A percentile compares a stretch with the other conserved stretches of the same genome.
phyloP scores from a whole-genome alignment of 1,139 yeast species.

The Chernovozyma aurita region DNA sequence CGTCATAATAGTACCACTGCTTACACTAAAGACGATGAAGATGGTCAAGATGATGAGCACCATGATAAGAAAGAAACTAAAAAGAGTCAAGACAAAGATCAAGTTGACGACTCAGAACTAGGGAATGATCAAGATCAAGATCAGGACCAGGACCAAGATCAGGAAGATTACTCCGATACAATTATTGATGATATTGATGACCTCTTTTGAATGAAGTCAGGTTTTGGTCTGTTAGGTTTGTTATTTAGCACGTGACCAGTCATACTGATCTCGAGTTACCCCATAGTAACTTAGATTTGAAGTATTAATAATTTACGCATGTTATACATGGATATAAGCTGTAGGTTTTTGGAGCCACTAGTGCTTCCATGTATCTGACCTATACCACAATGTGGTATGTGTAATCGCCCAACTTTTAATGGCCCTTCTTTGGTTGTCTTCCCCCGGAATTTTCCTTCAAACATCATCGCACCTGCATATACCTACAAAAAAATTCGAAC shows the following conservation, averaged over 20 bases:
- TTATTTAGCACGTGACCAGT: too few relatives aligned
- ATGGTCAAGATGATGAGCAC: slow-evolving; percentile 24
- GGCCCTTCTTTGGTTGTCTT: slow-evolving; percentile 19
- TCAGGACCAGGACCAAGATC: slow-evolving; percentile 26
- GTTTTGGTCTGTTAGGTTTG: too few relatives aligned
- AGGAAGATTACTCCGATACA: slow-evolving; percentile 35
- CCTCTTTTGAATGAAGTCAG: slow-evolving; percentile 23
- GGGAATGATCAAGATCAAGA: slow-evolving; percentile 27
- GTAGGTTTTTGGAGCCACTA: too few relatives aligned
- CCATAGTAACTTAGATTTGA: too few relatives aligned
- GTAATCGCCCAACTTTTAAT: too few relatives aligned
- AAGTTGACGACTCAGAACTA: slow-evolving; percentile 16
- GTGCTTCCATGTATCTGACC: too few relatives aligned
- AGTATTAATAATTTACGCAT: too few relatives aligned
- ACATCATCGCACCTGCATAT: slow-evolving; percentile 5
- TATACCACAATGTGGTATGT: too few relatives aligned
- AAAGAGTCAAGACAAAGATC: background rate
- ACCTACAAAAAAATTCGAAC: slow-evolving; percentile 1
- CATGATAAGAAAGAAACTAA: slow-evolving; percentile 14
- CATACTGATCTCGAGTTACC: too few relatives aligned
- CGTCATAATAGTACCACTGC: slow-evolving; percentile 18
- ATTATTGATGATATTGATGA: slow-evolving; percentile 40
- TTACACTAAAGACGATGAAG: slow-evolving; percentile 21
- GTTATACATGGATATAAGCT: too few relatives aligned
- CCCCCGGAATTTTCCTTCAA: background rate